Evolutionary conservation across 192 early-diverging fungal genomes (phyloP), one percentile per base, ranked within the genome.

Genomic region (Linnemannia schmuckeri): DNA sequence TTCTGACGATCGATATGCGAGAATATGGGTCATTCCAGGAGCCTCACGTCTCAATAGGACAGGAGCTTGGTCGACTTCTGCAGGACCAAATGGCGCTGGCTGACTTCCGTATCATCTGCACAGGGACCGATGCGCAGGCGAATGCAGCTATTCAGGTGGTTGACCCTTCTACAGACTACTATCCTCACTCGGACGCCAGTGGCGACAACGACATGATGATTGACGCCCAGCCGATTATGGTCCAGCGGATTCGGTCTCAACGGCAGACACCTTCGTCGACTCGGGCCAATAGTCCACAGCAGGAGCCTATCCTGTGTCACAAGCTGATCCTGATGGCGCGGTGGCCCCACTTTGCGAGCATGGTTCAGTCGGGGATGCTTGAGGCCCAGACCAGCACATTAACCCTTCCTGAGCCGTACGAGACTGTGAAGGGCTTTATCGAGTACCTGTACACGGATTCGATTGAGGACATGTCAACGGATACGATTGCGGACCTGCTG

Each of bases 281-380:
- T 40, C 70, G 75, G 7, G 91, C 93, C 6, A 66, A 68, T 17
- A 87, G 85, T 44, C 83, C 87, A 10, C 75, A 85, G 55, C 79
- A 87, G 63, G 87, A 88, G 12, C 85, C 90, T 6, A 90, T 95
- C 52, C 77, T 81, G 46, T 92, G 91, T 27, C 94, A 95, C 76
- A 86, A 85, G 37, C 78, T 94, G n/a, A 88, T 95, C 13, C 77
- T 95, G 5, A 68, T 91, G 49, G 91, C 94, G 6, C 88, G 94
- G 72, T 95, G 94, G 94, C 91, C 93, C 0, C 91, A 94, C 74
- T 95, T 94, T 82, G 76, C 81, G 12, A 88, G 89, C 68, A 80
- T 94, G 74, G 75, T 91, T 22, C 82, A 89, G 71, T 91, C 93
- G 1, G 93, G 91, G 24, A 93, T 92, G 91, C 69, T 78, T 1